These are phyloP conservation scores for Colletotrichum tabaci DNA, from an alignment of 2,329 filamentous ascomycete species.

Conservation along the genomic window DNA sequence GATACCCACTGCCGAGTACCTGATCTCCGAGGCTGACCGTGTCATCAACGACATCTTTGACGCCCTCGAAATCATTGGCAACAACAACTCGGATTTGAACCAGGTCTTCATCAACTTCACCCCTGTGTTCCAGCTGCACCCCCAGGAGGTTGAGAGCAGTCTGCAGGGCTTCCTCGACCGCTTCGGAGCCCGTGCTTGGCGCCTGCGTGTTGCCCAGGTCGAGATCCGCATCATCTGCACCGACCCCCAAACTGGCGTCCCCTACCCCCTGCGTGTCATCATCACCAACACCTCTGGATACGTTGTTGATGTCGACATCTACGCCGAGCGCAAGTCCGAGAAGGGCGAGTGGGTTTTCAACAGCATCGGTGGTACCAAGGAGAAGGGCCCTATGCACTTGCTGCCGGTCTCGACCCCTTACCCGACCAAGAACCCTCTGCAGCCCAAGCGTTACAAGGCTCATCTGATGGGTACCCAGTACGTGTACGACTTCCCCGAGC, in stretches of 20 bases:
- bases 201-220: constrained; percentile 94
- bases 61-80: constrained; percentile 97
- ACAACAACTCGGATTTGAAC: constrained; percentile 99
- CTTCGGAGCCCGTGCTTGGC: constrained; percentile 95
- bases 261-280: constrained; percentile 93
- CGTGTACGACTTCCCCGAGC: constrained; percentile 99
- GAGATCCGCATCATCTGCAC: constrained; percentile 99
- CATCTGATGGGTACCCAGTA: constrained; percentile 99
- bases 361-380: constrained; percentile 94
- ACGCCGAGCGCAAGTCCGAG: constrained; percentile 97
- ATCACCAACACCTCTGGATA: constrained; percentile 99
- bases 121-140: constrained; percentile 92
- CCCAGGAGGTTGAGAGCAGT: constrained; percentile 91
- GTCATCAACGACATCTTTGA: constrained; percentile 98
- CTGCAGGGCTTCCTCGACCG: constrained; percentile 96
- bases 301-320: constrained; percentile 97
- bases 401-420: constrained; percentile 93
- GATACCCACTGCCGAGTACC: constrained; percentile 98
- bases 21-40: constrained; percentile 96
- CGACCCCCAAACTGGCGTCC: constrained; percentile 84
- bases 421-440: constrained; percentile 97
- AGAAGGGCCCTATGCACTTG: constrained; percentile 95
- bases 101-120: constrained; percentile 99
- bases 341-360: constrained; percentile 99
- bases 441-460: constrained; percentile 99